Evolutionary conservation across 345 rosid genomes (phyloP).

Genomic region (Viola odorata): DNA sequence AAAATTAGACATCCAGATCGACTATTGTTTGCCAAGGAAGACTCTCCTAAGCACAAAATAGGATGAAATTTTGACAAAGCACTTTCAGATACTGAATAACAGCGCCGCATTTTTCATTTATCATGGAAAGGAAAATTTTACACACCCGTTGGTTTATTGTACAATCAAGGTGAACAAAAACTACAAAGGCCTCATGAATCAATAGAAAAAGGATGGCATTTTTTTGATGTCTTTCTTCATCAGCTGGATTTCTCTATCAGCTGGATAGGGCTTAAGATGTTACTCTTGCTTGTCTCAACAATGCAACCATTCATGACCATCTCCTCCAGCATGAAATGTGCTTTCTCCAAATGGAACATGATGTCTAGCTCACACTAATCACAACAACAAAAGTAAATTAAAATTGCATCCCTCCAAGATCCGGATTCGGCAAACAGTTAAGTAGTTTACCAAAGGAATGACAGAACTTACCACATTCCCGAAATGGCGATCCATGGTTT

Average conservation of each 20-base stretch:
- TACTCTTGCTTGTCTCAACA: slow-evolving; percentile 88
- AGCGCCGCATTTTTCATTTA: too few species aligned
- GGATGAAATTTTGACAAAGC: too few species aligned
- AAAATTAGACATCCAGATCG: too few species aligned
- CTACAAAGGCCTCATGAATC: neutral
- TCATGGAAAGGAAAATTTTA: too few species aligned
- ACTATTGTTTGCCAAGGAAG: too few species aligned
- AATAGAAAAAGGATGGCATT: neutral
- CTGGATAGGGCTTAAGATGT: slow-evolving; percentile 70
- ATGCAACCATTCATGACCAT: slow-evolving; percentile 96
- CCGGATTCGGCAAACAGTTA: neutral
- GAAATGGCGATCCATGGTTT: slow-evolving; percentile 96
- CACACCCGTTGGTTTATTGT: neutral
- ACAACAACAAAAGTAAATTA: neutral
- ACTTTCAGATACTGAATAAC: too few species aligned
- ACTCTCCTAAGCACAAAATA: too few species aligned
- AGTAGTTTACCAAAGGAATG: neutral
- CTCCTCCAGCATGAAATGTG: slow-evolving; percentile 98
- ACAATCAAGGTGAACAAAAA: neutral
- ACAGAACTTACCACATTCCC: slow-evolving; percentile 77
- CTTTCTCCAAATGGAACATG: slow-evolving; percentile 98
- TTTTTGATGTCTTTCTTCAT: neutral
- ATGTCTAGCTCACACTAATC: slow-evolving; percentile 91
- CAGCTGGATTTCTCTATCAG: slow-evolving; percentile 81
- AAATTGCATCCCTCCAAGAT: neutral